A percentile compares a stretch with the other conserved stretches of the same genome.
phyloP scores from a whole-genome alignment of 2,329 filamentous ascomycete species.

The Aspergillus versicolor region DNA sequence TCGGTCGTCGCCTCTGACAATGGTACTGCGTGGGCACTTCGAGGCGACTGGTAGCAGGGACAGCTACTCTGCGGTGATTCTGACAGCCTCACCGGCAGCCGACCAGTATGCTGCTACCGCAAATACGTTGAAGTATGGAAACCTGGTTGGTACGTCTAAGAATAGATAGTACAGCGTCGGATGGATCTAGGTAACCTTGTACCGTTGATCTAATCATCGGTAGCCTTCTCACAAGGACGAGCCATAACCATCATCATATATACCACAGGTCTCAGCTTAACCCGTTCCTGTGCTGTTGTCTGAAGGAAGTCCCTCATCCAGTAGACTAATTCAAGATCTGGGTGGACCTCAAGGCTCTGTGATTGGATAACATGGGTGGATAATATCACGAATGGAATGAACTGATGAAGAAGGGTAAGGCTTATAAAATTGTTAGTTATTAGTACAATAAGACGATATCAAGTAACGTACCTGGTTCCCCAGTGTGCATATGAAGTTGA shows the following conservation, averaged over 20 bases:
- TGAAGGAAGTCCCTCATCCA: too few relatives aligned
- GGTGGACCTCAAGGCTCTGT: too few relatives aligned
- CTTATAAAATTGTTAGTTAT: not conserved
- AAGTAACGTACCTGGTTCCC: not conserved
- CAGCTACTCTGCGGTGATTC: slow-evolving; percentile 35
- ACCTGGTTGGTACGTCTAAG: slow-evolving; percentile 35
- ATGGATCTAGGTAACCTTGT: too few relatives aligned
- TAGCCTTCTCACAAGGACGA: too few relatives aligned
- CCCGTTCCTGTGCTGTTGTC: too few relatives aligned
- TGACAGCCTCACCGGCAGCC: slow-evolving; percentile 40
- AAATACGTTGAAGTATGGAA: slow-evolving; percentile 47
- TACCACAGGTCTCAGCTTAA: too few relatives aligned
- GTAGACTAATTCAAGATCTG: too few relatives aligned
- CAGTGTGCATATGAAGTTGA: not conserved
- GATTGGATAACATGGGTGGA: not conserved
- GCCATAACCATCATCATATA: too few relatives aligned
- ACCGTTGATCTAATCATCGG: too few relatives aligned
- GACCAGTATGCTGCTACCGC: slow-evolving; percentile 41
- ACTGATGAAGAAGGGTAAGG: not conserved
- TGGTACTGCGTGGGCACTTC: slow-evolving; percentile 45
- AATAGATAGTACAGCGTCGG: not conserved
- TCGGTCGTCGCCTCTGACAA: slow-evolving; percentile 44
- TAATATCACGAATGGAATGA: not conserved
- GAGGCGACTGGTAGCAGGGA: not conserved
- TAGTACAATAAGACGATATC: too few relatives aligned